Base-by-base conservation (phyloP, 2,329 filamentous ascomycete genomes). In the Diaporthe sp. region DNA sequence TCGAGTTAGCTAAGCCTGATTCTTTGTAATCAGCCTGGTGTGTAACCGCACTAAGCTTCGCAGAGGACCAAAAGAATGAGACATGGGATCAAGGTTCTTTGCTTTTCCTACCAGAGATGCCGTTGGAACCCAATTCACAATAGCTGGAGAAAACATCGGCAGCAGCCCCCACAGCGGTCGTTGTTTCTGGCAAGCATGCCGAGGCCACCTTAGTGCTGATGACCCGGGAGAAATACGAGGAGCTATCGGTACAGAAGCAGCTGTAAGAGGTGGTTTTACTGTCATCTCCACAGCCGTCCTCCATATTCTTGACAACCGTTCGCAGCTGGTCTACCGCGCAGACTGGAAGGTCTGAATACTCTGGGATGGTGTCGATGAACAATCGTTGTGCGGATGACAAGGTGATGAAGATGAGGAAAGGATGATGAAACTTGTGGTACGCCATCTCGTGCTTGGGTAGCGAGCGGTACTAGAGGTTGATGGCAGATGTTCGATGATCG, bases 191-290 rank as follows among this genome's bases (percentile, higher is more conserved):
- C 25, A 33, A 19, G 68, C 74, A 74, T 15, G 73, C 71, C 50
- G 68, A 52, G 9, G 69, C 17, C 25, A 74, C 73, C 13, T 47
- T 66, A 25, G 40, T 40, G n/a, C 74, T 72, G 58, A 77, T 77
- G 42, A 75, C 60, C 10, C n/a, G 30, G 9, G 35, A 61, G 58
- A 77, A 77, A 25, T 66, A 50, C 33, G 54, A 67, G 17, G 68
- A 75, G 70, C 73, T 76, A 25, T 57, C 58, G 45, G 71, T 75
- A 71, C 77, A 78, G 71, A 78, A 78, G 67, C 77, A 78, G 54
- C 45, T 61, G 57, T 74, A 78, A 15, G 75, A 77, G 6, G 77
- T 78, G 30, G 55, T 54, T 15, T 42, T 66, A 3, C 60, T 50
- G 17, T 52, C 72, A 68, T 78, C 77, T 25, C 76, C 77, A 54